A percentile compares a stretch with the other conserved stretches of the same genome.
Conservation (phyloP, 805 yeast species). For the Kockiozyma suomiensis region DNA sequence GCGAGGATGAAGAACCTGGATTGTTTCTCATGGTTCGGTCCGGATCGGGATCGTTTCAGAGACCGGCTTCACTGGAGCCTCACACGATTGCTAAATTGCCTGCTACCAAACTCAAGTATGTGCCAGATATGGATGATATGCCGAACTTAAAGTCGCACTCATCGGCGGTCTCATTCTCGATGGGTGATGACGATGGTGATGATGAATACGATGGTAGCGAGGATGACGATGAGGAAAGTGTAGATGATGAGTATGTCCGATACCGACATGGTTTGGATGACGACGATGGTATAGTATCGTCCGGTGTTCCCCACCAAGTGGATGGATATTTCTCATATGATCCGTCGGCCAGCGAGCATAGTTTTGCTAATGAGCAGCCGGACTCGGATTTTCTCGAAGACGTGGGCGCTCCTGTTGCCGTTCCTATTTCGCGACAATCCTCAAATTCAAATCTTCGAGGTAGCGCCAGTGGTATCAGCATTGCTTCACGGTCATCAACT, state of each 20-base stretch:
- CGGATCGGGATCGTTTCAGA: slow-evolving; percentile 41
- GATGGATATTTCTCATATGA: slow-evolving; percentile 6
- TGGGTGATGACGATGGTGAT: slow-evolving; percentile 29
- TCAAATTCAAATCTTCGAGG: background rate
- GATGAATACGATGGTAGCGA: slow-evolving; percentile 16
- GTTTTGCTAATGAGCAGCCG: slow-evolving; percentile 3
- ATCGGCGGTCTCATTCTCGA: slow-evolving; percentile 19
- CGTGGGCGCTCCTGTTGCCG: slow-evolving; percentile 5
- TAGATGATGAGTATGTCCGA: background rate
- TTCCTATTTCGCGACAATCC: background rate
- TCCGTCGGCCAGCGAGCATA: background rate
- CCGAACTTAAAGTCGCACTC: background rate
- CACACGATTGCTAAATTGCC: slow-evolving; percentile 80
- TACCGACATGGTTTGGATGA: slow-evolving; percentile 8
- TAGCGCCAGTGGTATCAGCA: background rate
- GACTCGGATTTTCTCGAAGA: slow-evolving; percentile 10
- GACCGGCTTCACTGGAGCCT: slow-evolving; percentile 35
- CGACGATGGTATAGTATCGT: background rate
- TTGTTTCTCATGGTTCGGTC: slow-evolving; percentile 60
- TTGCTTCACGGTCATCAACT: slow-evolving; percentile 11
- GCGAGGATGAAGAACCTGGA: slow-evolving; percentile 69
- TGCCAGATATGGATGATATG: slow-evolving; percentile 48
- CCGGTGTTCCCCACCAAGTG: background rate
- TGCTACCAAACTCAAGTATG: slow-evolving; percentile 80
- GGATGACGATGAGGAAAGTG: slow-evolving; percentile 19